Percentiles rank a stretch among this genome's conserved stretches.
These are phyloP conservation scores for Pichia sorboxylosa DNA, from an alignment of 1,139 yeast genomes.

Conservation along the genomic window DNA sequence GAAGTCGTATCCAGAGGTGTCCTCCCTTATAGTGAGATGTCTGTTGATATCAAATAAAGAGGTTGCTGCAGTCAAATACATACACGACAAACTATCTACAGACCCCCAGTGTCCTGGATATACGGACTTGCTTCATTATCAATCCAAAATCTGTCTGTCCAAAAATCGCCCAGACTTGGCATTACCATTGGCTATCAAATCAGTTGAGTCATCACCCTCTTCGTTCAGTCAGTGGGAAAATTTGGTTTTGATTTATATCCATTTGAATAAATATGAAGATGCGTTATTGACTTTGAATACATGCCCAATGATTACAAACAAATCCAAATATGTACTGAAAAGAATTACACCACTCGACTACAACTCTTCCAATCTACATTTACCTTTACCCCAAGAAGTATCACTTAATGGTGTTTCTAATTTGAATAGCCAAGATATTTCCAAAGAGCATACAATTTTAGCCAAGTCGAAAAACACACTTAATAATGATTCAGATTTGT, in stretches of 20 bases:
- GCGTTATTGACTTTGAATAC: slow-evolving; percentile 47
- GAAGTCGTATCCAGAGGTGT: slow-evolving; percentile 25
- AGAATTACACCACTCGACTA: too few relatives aligned
- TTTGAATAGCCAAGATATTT: slow-evolving; percentile 39
- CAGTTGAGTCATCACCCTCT: slow-evolving; percentile 46
- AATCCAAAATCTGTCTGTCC: slow-evolving; percentile 41
- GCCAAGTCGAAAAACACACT: slow-evolving; percentile 1
- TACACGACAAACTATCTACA: slow-evolving; percentile 32
- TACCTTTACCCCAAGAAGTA: slow-evolving; percentile 47
- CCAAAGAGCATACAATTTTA: slow-evolving; percentile 38
- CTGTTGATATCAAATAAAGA: slow-evolving; percentile 39
- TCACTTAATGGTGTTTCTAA: slow-evolving; percentile 43
- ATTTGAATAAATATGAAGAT: slow-evolving; percentile 41
- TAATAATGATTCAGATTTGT: background rate
- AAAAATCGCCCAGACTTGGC: slow-evolving; percentile 43
- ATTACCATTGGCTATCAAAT: slow-evolving; percentile 40
- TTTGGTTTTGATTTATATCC: slow-evolving; percentile 40
- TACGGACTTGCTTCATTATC: slow-evolving; percentile 36
- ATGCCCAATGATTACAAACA: slow-evolving; percentile 53
- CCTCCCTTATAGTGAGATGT: slow-evolving; percentile 36
- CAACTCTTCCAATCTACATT: slow-evolving; percentile 29
- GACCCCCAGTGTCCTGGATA: slow-evolving; percentile 16
- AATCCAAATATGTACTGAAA: slow-evolving; percentile 37
- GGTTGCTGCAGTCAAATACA: slow-evolving; percentile 36
- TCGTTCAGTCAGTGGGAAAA: slow-evolving; percentile 45